Conservation (phyloP, 495 filamentous ascomycete species). For the Daldinia loculata region DNA sequence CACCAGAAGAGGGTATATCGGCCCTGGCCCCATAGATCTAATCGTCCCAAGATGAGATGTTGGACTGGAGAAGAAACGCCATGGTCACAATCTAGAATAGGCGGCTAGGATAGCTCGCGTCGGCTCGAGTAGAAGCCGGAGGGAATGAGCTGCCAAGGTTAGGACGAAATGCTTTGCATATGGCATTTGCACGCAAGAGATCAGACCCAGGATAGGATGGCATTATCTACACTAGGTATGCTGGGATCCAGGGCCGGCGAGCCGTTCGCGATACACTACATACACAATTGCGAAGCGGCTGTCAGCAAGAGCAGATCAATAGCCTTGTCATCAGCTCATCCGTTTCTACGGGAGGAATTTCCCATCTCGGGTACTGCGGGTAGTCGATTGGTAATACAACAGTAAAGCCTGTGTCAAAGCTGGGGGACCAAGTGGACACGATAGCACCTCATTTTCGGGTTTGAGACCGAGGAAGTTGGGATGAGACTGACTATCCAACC, state of each 20-base stretch:
- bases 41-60: slow-evolving; percentile 45
- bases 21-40: slow-evolving; percentile 40
- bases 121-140: slow-evolving; percentile 44
- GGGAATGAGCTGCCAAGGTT: slow-evolving; percentile 26
- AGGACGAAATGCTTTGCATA: slow-evolving; percentile 19
- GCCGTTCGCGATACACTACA: slow-evolving; percentile 12
- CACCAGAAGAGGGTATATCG: slow-evolving; percentile 33
- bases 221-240: slow-evolving; percentile 12
- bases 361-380: slow-evolving; percentile 14
- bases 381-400: slow-evolving; percentile 7
- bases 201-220: slow-evolving; percentile 38
- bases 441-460: slow-evolving; percentile 32
- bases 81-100: slow-evolving; percentile 28
- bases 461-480: slow-evolving; percentile 41
- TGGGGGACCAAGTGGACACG: slow-evolving; percentile 19
- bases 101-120: slow-evolving; percentile 9
- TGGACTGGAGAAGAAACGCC: slow-evolving; percentile 29
- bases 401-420: slow-evolving; percentile 19
- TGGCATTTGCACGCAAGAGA: slow-evolving; percentile 12
- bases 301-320: slow-evolving; percentile 17
- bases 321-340: slow-evolving; percentile 32
- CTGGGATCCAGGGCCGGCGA: slow-evolving; percentile 37
- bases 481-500: slow-evolving; percentile 48
- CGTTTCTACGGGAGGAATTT: slow-evolving; percentile 9
- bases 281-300: neutral